phyloP scores from a whole-genome alignment of 495 filamentous ascomycete species.

The Daldinia decipiens region DNA sequence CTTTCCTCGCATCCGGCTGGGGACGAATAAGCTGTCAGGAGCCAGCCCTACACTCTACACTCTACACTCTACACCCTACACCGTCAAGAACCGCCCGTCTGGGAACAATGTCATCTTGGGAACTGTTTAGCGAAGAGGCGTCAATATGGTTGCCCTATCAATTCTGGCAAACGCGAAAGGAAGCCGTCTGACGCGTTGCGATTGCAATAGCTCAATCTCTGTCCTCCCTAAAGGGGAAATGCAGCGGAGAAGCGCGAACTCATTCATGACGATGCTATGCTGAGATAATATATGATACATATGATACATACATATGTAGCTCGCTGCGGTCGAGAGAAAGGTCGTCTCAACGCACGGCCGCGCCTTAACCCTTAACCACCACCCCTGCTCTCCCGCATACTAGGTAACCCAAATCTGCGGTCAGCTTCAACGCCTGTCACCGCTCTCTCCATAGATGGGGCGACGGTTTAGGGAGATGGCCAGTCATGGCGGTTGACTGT shows the following conservation, averaged over 20 bases:
- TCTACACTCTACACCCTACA: slow-evolving; percentile 45
- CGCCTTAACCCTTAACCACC: no score
- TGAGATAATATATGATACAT: slow-evolving; percentile 42
- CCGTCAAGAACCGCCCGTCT: slow-evolving; percentile 26
- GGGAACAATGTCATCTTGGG: slow-evolving; percentile 16
- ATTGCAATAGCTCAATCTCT: slow-evolving; percentile 1
- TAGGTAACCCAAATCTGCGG: slow-evolving; percentile 41
- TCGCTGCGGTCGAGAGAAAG: not conserved
- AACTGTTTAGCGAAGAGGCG: slow-evolving; percentile 25
- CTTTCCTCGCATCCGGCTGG: slow-evolving; percentile 38
- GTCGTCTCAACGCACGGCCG: slow-evolving; percentile 16
- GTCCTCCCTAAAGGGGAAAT: slow-evolving; percentile 14
- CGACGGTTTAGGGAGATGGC: slow-evolving; percentile 19
- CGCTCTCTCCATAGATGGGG: slow-evolving; percentile 29
- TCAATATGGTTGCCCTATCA: slow-evolving; percentile 25
- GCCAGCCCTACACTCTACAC: slow-evolving; percentile 26
- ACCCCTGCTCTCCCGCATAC: slow-evolving; percentile 34
- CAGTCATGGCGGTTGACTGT: slow-evolving; percentile 18
- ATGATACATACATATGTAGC: not conserved
- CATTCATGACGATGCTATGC: slow-evolving; percentile 29
- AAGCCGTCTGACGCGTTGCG: not conserved
- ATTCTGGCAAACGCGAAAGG: not conserved
- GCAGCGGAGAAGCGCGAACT: slow-evolving; percentile 37
- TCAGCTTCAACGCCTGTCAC: slow-evolving; percentile 41
- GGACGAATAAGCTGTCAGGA: slow-evolving; percentile 16